These are phyloP conservation scores for Nakazawaea wyomingensis DNA, from an alignment of 805 yeast species.

Conservation along the genomic window DNA sequence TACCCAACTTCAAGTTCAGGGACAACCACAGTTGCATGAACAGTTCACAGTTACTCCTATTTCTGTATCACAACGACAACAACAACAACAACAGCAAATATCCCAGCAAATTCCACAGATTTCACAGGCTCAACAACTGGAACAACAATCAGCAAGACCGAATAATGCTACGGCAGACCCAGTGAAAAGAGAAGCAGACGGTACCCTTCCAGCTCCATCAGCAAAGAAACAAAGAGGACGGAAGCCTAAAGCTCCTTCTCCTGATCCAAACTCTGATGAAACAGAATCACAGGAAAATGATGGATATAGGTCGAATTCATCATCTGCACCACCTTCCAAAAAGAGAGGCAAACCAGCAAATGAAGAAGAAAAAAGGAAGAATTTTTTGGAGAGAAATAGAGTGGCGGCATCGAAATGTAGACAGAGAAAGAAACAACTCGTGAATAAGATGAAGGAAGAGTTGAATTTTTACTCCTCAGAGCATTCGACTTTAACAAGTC, in stretches of 20 bases:
- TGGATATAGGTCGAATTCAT: slow-evolving; percentile 33
- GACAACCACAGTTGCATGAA: not conserved
- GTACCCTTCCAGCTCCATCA: not conserved
- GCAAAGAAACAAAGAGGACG: slow-evolving; percentile 8
- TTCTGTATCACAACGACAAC: not conserved
- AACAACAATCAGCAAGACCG: no score
- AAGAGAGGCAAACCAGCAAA: slow-evolving; percentile 60
- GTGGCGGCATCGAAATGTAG: slow-evolving; percentile 97
- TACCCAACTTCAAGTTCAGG: not conserved
- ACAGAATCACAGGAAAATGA: slow-evolving; percentile 6
- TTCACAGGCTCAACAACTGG: no score
- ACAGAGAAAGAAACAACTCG: slow-evolving; percentile 86
- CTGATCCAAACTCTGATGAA: slow-evolving; percentile 21
- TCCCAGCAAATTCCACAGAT: not conserved
- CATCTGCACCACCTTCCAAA: slow-evolving; percentile 56
- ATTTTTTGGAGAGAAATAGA: slow-evolving; percentile 85
- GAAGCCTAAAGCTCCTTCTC: slow-evolving; percentile 15
- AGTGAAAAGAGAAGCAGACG: slow-evolving; percentile 1
- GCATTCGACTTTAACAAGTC: slow-evolving; percentile 58
- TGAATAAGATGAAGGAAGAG: slow-evolving; percentile 78
- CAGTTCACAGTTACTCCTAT: not conserved
- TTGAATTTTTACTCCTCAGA: slow-evolving; percentile 64
- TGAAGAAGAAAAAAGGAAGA: slow-evolving; percentile 72
- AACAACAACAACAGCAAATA: slow-evolving; percentile 3
- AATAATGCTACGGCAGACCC: no score